These are phyloP conservation scores for Royoungia palumana DNA, from an alignment of 768 basidiomycete species.

Conservation along the genomic window DNA sequence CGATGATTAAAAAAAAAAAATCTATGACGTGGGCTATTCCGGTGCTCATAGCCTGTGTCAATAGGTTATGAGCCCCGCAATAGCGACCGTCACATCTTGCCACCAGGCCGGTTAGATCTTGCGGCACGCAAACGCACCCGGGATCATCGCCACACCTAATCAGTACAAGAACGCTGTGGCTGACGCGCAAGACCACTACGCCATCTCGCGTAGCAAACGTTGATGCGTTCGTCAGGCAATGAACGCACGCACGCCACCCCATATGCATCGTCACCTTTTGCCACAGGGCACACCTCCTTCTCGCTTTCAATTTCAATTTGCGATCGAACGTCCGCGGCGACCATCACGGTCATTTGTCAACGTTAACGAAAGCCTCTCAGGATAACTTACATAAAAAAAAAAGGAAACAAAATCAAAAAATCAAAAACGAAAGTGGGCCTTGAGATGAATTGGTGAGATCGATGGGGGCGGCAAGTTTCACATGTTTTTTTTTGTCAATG, in stretches of 20 bases:
- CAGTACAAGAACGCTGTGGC: not conserved
- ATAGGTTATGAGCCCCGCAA: conserved; percentile 29
- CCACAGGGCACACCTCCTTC: not conserved
- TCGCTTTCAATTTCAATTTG: not conserved
- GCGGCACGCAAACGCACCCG: not conserved
- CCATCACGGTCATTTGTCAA: conserved; percentile 1
- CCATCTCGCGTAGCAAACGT: conserved; percentile 2
- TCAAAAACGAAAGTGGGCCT: too few species aligned
- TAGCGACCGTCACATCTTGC: conserved; percentile 1
- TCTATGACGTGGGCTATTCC: conserved; percentile 15
- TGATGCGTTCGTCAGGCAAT: too few species aligned
- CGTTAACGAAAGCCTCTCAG: too few species aligned
- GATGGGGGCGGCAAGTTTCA: too few species aligned
- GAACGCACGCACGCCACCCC: too few species aligned
- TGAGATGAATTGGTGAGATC: too few species aligned
- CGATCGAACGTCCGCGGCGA: conserved; percentile 14
- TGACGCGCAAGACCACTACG: conserved; percentile 7
- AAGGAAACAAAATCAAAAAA: too few species aligned
- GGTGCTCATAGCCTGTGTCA: conserved; percentile 11
- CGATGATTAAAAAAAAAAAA: not conserved
- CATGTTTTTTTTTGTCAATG: too few species aligned
- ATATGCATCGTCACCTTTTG: too few species aligned
- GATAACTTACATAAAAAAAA: too few species aligned
- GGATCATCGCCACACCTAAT: not conserved
- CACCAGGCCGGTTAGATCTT: conserved; percentile 13